Percentiles rank a stretch among this genome's conserved stretches.
Evolutionary conservation across 306 rosid genomes (phyloP).

Genomic region (Quercus mongolica): DNA sequence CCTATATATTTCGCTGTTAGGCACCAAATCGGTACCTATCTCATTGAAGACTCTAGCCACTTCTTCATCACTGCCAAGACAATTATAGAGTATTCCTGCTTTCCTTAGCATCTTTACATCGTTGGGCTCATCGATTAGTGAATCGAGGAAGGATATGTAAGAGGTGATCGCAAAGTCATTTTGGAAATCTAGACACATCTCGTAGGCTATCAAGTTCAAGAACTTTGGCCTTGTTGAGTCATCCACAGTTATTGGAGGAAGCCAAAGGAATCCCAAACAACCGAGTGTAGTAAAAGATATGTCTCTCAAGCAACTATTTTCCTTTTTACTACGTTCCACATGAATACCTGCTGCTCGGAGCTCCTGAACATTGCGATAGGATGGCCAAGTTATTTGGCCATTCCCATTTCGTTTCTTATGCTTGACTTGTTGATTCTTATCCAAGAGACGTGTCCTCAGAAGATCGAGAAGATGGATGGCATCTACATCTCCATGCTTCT

Average conservation of each 20-base stretch:
- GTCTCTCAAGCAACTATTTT: neutral
- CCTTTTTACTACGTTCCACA: neutral
- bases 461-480: slow-evolving; percentile 4
- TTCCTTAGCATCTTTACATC: slow-evolving; percentile 20
- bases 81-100: slow-evolving; percentile 1
- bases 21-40: slow-evolving; percentile 22
- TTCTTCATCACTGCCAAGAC: slow-evolving; percentile 21
- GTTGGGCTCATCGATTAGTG: slow-evolving; percentile 13
- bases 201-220: slow-evolving; percentile 23
- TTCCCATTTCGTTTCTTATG: too few relatives aligned
- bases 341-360: slow-evolving; percentile 16
- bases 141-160: slow-evolving; percentile 15
- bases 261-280: slow-evolving; percentile 5
- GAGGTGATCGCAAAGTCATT: slow-evolving; percentile 10
- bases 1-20: neutral
- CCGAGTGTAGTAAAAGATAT: neutral
- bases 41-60: slow-evolving; percentile 22
- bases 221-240: slow-evolving; percentile 18
- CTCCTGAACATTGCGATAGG: slow-evolving; percentile 20
- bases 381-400: neutral
- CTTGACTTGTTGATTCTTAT: rapidly evolving
- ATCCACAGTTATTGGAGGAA: slow-evolving; percentile 14
- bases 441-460: neutral
- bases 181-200: slow-evolving; percentile 18
- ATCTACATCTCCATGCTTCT: neutral